phyloP scores from a whole-genome alignment of 306 rosid species.

The Dalbergia oliveri region DNA sequence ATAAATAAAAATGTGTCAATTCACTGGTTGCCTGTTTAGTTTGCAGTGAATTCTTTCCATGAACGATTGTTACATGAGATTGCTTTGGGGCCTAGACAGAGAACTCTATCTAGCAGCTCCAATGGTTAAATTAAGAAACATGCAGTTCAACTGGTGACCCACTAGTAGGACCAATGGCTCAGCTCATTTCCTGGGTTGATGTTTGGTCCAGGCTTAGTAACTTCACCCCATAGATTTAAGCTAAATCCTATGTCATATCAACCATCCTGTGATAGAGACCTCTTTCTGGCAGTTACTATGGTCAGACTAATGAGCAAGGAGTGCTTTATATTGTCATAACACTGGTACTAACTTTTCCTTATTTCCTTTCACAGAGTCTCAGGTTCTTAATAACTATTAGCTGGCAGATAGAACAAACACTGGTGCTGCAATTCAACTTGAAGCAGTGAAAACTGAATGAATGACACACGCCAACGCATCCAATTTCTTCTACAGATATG shows the following conservation, averaged over 20 bases:
- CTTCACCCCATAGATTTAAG: conserved; percentile 3
- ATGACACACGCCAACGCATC: not conserved
- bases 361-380: conserved; percentile 16
- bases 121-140: no score
- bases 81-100: not conserved
- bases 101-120: not conserved
- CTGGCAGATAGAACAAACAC: conserved; percentile 2
- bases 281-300: conserved; percentile 18
- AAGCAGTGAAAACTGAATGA: not conserved
- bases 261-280: conserved; percentile 29
- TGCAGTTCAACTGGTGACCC: not conserved
- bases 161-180: not conserved
- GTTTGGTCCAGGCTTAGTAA: conserved; percentile 21
- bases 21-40: not conserved
- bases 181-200: not conserved
- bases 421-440: not conserved
- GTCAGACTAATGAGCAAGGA: not conserved
- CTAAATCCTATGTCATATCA: conserved; percentile 24
- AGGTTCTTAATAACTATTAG: conserved; percentile 10
- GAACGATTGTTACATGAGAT: not conserved
- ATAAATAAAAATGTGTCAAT: not conserved
- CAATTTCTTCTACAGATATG: not conserved
- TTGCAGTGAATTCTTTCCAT: not conserved
- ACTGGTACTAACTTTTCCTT: not conserved
- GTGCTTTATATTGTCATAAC: conserved; percentile 19